These are phyloP conservation scores for Mycosphaerella arachidis DNA, from an alignment of 2,329 filamentous ascomycete genomes.

Conservation along the genomic window DNA sequence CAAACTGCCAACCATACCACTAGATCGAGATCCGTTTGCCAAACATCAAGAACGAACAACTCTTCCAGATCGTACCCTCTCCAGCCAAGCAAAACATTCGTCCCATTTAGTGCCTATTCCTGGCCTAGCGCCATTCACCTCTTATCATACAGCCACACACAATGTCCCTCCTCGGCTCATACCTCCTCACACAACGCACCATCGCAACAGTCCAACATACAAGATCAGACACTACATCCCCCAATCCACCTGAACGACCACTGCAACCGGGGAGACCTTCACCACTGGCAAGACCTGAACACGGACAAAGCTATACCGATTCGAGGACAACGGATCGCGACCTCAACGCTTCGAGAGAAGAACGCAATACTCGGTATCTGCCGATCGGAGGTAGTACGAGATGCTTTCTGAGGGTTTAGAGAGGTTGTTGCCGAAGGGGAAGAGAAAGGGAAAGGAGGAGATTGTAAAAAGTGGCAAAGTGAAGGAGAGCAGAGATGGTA, in stretches of 20 bases:
- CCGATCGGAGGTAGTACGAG: slow-evolving; percentile 1
- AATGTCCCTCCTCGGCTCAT: background rate
- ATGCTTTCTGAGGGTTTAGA: background rate
- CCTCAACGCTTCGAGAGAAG: background rate
- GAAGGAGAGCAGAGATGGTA: background rate
- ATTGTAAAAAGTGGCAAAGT: background rate
- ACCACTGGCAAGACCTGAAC: background rate
- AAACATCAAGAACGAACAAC: too few species aligned
- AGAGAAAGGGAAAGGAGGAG: background rate
- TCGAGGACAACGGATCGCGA: background rate
- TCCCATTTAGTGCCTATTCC: background rate
- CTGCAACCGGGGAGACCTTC: background rate
- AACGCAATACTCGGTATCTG: background rate
- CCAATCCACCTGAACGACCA: background rate
- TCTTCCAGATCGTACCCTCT: background rate
- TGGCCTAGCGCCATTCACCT: background rate
- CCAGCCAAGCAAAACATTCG: background rate
- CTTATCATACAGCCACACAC: background rate
- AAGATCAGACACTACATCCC: background rate
- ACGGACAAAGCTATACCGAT: background rate
- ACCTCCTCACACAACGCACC: background rate
- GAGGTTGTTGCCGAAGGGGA: background rate
- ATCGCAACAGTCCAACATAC: background rate
- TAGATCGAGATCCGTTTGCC: background rate
- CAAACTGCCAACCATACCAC: background rate